Evolutionary conservation across 768 basidiomycete genomes (phyloP).

Genomic region (Crucibulum laeve): DNA sequence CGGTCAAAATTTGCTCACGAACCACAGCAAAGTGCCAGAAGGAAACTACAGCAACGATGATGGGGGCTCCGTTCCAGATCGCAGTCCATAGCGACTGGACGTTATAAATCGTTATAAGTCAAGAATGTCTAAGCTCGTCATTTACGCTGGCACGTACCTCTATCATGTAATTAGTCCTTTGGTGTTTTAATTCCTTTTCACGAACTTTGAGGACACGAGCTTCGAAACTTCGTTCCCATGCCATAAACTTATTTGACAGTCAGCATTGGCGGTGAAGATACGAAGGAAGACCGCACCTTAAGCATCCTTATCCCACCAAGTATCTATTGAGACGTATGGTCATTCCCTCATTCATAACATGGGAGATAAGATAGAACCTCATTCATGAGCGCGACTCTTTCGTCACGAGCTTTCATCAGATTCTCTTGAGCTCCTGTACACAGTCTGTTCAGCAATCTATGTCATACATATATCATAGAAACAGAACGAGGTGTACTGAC

Average conservation of each 20-base stretch:
- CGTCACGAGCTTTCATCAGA: conserved; percentile 72
- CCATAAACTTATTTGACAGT: conserved; percentile 53
- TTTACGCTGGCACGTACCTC: too few relatives aligned
- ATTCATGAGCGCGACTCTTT: conserved; percentile 75
- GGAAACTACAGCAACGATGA: conserved; percentile 44
- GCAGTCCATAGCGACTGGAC: too few relatives aligned
- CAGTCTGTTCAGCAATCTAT: too few relatives aligned
- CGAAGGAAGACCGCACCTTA: conserved; percentile 5
- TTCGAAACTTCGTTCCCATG: conserved; percentile 69
- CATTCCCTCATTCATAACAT: too few relatives aligned
- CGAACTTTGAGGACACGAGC: conserved; percentile 51
- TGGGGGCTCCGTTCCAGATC: too few relatives aligned
- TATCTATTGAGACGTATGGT: conserved; percentile 43
- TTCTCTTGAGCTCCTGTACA: conserved; percentile 19
- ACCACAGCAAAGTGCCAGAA: conserved; percentile 65
- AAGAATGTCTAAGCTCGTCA: too few relatives aligned
- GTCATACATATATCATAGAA: too few relatives aligned
- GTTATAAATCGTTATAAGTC: too few relatives aligned
- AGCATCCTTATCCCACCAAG: conserved; percentile 12
- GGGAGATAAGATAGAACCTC: too few relatives aligned
- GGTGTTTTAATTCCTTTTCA: conserved; percentile 60
- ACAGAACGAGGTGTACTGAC: too few relatives aligned
- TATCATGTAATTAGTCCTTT: conserved; percentile 60
- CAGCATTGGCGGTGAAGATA: not conserved
- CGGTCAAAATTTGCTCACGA: conserved; percentile 56